Percentiles rank a stretch among this genome's conserved stretches.
These are phyloP conservation scores for Thalassia testudinum DNA, from an alignment of 116 monocot genomes.

Conservation along the genomic window DNA sequence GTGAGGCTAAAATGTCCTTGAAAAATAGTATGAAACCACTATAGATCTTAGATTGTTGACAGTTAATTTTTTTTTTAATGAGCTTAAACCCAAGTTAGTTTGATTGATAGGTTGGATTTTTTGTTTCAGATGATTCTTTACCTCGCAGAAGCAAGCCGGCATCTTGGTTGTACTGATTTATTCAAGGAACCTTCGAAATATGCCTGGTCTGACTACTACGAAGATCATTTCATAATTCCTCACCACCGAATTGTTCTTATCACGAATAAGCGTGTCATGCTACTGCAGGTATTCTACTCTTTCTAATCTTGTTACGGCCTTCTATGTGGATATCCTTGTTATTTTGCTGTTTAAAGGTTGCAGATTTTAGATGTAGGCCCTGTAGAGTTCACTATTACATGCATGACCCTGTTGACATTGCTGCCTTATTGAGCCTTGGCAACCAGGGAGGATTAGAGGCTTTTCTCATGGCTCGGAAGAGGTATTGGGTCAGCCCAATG, in stretches of 20 bases:
- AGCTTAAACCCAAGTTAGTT: too few species aligned
- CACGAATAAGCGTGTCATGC: constrained; percentile 86
- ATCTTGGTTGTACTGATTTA: constrained; percentile 85
- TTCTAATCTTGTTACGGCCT: not conserved
- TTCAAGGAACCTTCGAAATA: constrained; percentile 97
- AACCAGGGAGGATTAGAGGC: too few species aligned
- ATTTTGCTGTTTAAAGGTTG: not conserved
- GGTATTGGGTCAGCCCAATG: too few species aligned
- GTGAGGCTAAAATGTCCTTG: too few species aligned
- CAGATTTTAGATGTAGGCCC: too few species aligned
- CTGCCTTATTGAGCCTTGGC: too few species aligned
- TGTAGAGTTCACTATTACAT: too few species aligned
- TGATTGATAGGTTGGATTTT: not conserved
- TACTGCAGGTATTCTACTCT: constrained; percentile 45
- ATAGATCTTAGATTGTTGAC: too few species aligned
- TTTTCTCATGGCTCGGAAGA: too few species aligned
- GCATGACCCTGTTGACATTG: too few species aligned
- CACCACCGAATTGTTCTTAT: constrained; percentile 76
- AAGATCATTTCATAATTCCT: constrained; percentile 76
- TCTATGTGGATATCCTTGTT: not conserved
- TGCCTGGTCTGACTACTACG: constrained; percentile 96
- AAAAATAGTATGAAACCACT: too few species aligned
- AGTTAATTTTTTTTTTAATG: too few species aligned
- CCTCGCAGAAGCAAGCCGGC: constrained; percentile 87
- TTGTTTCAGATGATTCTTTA: constrained; percentile 87